Percentiles rank a stretch among this genome's conserved stretches.
These are phyloP conservation scores for Phytophthora syringae DNA, from an alignment of 352 stramenopile genomes.

Conservation along the genomic window DNA sequence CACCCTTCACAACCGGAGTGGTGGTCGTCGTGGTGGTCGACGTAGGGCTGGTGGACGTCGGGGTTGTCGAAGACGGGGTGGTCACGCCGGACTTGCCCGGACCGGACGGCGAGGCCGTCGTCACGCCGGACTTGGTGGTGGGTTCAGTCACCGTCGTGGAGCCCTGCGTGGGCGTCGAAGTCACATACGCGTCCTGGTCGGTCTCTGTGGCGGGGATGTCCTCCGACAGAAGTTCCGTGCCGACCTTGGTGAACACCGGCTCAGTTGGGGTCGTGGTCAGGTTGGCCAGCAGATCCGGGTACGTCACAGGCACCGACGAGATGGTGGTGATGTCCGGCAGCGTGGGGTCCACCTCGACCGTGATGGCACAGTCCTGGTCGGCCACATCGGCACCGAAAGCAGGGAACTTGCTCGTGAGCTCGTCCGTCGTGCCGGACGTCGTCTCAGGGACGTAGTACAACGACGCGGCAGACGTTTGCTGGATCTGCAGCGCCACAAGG, in stretches of 20 bases:
- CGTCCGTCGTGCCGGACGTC: conserved; percentile 13
- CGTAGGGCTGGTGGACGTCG: conserved; percentile 25
- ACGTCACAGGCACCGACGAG: conserved; percentile 9
- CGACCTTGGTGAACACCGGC: conserved; percentile 23
- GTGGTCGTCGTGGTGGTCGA: neutral
- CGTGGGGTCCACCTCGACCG: conserved; percentile 19
- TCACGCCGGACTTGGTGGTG: neutral
- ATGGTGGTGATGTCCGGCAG: conserved; percentile 24
- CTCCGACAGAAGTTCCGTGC: conserved; percentile 7
- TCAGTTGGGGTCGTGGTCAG: conserved; percentile 17
- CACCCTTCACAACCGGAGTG: neutral
- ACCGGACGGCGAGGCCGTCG: conserved; percentile 15
- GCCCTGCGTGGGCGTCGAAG: conserved; percentile 11
- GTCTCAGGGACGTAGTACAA: conserved; percentile 24
- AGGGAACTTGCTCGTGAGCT: conserved; percentile 28
- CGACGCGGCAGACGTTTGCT: conserved; percentile 16
- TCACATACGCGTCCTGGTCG: conserved; percentile 35
- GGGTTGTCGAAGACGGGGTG: conserved; percentile 5
- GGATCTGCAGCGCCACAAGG: conserved; percentile 19
- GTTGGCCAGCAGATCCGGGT: conserved; percentile 28
- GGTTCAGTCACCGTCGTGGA: conserved; percentile 6
- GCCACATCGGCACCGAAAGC: conserved; percentile 7
- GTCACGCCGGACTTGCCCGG: conserved; percentile 21
- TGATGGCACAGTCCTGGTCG: conserved; percentile 21
- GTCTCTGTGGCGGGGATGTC: conserved; percentile 8